A percentile compares a stretch with the other conserved stretches of the same genome.
Conservation (phyloP, 225 moss, liverwort and hornwort species). For the Physcomitrium patens region DNA sequence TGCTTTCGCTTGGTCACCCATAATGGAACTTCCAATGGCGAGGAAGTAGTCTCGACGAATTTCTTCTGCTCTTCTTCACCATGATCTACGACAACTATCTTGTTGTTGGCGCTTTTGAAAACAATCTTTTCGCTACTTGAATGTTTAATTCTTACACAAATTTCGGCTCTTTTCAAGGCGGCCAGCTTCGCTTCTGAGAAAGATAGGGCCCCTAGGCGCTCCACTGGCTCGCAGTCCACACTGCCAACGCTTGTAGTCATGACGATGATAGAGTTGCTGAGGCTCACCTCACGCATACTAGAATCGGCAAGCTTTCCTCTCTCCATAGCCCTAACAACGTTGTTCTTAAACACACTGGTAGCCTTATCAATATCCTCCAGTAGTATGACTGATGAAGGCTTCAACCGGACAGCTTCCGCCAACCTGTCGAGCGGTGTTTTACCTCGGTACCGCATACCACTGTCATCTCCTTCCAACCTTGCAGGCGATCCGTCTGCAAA, state of each 20-base stretch:
- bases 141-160: conserved; percentile 41
- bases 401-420: conserved; percentile 61
- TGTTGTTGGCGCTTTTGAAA: conserved; percentile 23
- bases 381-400: conserved; percentile 72
- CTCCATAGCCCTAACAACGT: conserved; percentile 70
- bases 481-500: conserved; percentile 36
- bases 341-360: conserved; percentile 40
- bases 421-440: conserved; percentile 69
- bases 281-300: conserved; percentile 68
- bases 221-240: conserved; percentile 17
- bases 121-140: conserved; percentile 38
- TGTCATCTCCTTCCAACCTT: conserved; percentile 41
- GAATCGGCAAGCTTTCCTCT: conserved; percentile 75
- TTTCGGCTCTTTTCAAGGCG: conserved; percentile 17
- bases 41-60: background rate
- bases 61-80: background rate
- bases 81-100: conserved; percentile 52
- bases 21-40: conserved; percentile 27
- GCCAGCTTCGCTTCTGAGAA: conserved; percentile 57
- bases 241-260: conserved; percentile 77
- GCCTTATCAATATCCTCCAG: conserved; percentile 84
- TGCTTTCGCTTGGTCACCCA: conserved; percentile 64
- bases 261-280: conserved; percentile 69
- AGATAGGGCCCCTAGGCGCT: conserved; percentile 10
- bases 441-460: conserved; percentile 52